Evolutionary conservation across 768 basidiomycete genomes (phyloP).

Genomic region (Suillus ampliporus): DNA sequence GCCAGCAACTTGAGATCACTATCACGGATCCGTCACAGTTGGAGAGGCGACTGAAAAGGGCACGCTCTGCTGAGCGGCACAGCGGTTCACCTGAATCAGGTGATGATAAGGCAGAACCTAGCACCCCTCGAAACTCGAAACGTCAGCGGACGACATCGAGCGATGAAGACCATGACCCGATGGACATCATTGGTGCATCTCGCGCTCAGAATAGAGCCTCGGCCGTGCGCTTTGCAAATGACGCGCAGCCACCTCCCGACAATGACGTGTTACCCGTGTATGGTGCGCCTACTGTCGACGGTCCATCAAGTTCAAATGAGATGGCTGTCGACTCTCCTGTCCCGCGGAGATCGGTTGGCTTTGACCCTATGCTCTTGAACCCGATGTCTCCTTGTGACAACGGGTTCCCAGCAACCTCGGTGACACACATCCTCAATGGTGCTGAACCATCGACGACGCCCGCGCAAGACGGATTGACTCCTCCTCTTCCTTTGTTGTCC

Average conservation of each 20-base stretch:
- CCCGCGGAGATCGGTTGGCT: conserved; percentile 45
- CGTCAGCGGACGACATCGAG: conserved; percentile 53
- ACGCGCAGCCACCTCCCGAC: conserved; percentile 21
- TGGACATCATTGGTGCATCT: conserved; percentile 44
- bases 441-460: background rate
- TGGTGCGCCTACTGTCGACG: background rate
- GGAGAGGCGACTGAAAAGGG: conserved; percentile 77
- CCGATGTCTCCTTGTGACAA: conserved; percentile 47
- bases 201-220: conserved; percentile 35
- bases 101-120: conserved; percentile 49
- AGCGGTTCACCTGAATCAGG: conserved; percentile 50
- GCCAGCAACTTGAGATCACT: conserved; percentile 68
- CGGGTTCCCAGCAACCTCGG: conserved; percentile 24
- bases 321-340: conserved; percentile 46
- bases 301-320: conserved; percentile 21
- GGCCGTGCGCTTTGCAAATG: conserved; percentile 58
- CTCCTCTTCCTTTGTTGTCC: background rate
- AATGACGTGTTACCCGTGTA: background rate
- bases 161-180: conserved; percentile 55
- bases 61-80: conserved; percentile 61
- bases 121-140: conserved; percentile 52
- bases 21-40: conserved; percentile 79
- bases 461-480: background rate
- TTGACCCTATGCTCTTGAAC: conserved; percentile 59
- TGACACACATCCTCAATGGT: conserved; percentile 35